Evolutionary conservation across 805 yeast genomes (phyloP), one percentile per base, ranked within the genome.

Genomic region (Starmerella asiatica): DNA sequence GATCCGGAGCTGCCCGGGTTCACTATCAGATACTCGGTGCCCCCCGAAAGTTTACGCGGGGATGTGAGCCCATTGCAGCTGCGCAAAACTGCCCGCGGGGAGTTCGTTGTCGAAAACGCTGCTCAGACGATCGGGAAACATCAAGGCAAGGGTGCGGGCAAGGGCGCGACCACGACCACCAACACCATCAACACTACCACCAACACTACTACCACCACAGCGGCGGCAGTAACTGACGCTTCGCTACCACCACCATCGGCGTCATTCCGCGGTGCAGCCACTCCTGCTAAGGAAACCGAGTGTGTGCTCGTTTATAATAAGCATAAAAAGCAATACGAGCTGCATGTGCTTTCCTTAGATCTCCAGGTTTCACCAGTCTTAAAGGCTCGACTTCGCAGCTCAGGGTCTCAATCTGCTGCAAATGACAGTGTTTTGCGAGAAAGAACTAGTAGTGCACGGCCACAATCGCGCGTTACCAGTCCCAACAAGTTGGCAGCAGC

Each of bases 261-360:
- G 16, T 31, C 50, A 17, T 55, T 55, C 36, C 32, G 50, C 3
- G 60, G 59, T 6, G 49, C 51, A 19, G 51, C 46, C 14, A 44
- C 51, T 2, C 38, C 42, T 7, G 46, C 52, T 21, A 52, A 50
- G 21, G 59, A 53, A 15, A 50, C 47, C 40, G 85, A 86, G 8
- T 83, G 83, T 57, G 81, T 93, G 21, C 66, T 84, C 63, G 77
- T 84, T 41, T 78, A 73, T 59, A 88, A 84, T 56, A 82, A 86
- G 26, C 69, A 74, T 16, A 30, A 45, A 3, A 26, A 39, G 4
- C 23, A 46, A 16, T 56, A 50, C 37, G 51, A 56, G 28, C 45
- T 56, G 37, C 47, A 44, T 35, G 52, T 47, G 21, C 36, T 56
- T 15, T 52, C 47, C 33, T 20, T 40, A 17, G 47, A 45, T 15